A percentile compares a stretch with the other conserved stretches of the same genome.
Conservation (phyloP, 805 yeast genomes). For the Saturnispora zaruensis region DNA sequence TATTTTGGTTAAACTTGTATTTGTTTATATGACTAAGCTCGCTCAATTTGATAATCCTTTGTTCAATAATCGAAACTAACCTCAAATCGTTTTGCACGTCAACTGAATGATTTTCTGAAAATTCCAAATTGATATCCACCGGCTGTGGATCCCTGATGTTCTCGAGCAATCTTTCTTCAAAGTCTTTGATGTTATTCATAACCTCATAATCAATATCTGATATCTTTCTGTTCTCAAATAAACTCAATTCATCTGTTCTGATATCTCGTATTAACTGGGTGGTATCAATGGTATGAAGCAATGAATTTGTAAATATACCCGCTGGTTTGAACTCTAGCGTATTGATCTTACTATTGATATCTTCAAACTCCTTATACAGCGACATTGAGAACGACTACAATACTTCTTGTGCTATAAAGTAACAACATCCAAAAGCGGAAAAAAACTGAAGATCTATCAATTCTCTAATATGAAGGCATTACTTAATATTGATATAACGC, state of each 20-base stretch:
- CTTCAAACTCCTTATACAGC: not conserved
- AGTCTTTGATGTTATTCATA: slow-evolving; percentile 3
- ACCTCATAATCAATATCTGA: slow-evolving; percentile 11
- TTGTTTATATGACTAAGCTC: not conserved
- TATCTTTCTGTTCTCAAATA: slow-evolving; percentile 11
- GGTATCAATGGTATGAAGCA: slow-evolving; percentile 12
- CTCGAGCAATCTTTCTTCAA: not conserved
- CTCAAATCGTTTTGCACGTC: not conserved
- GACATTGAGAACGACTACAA: not conserved
- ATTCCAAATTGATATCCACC: not conserved
- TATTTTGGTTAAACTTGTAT: not conserved
- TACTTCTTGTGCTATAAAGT: not conserved
- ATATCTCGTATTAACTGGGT: slow-evolving; percentile 14
- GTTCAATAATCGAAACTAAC: not conserved
- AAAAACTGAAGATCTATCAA: not conserved
- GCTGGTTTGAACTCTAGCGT: slow-evolving; percentile 6
- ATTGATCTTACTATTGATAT: not conserved
- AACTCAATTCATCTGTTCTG: slow-evolving; percentile 11
- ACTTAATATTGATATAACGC: not conserved
- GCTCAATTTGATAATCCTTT: not conserved
- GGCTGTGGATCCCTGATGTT: not conserved
- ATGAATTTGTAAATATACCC: slow-evolving; percentile 13
- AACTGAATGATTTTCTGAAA: not conserved
- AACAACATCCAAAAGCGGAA: not conserved
- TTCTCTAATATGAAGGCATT: not conserved